A percentile compares a stretch with the other conserved stretches of the same genome.
Conservation (phyloP, 345 rosid genomes). For the Reutealis trisperma region DNA sequence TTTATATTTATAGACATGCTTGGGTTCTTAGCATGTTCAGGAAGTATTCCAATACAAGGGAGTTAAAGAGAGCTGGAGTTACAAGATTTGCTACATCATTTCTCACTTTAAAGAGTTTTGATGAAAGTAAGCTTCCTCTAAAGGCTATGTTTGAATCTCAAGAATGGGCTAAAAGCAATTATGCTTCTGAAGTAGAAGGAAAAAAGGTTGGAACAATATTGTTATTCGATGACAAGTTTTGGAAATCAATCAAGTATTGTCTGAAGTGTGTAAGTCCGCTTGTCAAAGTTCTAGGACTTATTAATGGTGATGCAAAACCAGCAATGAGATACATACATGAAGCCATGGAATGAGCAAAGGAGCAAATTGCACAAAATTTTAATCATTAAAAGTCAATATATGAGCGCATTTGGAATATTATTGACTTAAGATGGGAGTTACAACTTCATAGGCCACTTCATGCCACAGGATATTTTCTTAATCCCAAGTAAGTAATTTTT, state of each 20-base stretch:
- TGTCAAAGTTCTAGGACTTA: conserved; percentile 6
- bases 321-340: background rate
- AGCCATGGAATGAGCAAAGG: background rate
- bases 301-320: background rate
- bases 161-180: background rate
- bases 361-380: background rate
- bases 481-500: background rate
- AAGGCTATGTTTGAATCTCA: conserved; percentile 1
- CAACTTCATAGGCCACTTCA: conserved; percentile 10
- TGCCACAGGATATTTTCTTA: background rate
- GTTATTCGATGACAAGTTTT: background rate
- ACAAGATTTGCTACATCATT: no score
- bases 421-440: background rate
- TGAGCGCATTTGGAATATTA: conserved; percentile 1
- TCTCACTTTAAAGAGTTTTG: no score
- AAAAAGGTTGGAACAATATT: background rate
- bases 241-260: conserved; percentile 2
- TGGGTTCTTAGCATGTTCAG: conserved; percentile 12
- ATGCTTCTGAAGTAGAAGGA: background rate
- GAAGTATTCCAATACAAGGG: background rate
- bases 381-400: background rate
- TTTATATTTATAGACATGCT: background rate
- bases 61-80: no score
- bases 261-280: conserved; percentile 7
- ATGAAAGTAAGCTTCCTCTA: no score